These are phyloP conservation scores for Trichophyton equinum DNA, from an alignment of 2,329 filamentous ascomycete genomes.

Conservation along the genomic window DNA sequence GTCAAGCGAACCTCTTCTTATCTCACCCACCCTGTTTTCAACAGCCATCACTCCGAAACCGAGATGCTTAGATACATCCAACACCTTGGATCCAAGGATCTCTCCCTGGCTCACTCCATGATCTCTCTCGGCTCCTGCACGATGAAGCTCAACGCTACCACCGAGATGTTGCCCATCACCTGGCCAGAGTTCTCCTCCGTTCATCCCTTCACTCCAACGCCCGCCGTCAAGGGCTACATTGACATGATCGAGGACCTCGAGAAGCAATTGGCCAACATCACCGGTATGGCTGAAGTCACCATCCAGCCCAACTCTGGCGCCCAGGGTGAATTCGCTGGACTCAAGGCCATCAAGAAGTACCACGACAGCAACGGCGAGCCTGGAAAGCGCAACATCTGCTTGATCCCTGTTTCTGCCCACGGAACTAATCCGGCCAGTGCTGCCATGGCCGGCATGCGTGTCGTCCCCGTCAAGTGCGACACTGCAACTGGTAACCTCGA, in stretches of 20 bases:
- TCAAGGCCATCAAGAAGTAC: conserved; percentile 77
- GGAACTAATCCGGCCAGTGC: conserved; percentile 93
- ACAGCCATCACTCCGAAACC: conserved; percentile 87
- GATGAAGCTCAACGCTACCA: conserved; percentile 93
- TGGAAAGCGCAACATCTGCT: conserved; percentile 68
- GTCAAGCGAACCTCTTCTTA: conserved; percentile 63
- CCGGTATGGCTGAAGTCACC: conserved; percentile 78
- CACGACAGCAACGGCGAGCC: conserved; percentile 53
- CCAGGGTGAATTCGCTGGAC: conserved; percentile 85
- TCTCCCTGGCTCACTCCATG: conserved; percentile 93
- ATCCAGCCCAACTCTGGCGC: conserved; percentile 93
- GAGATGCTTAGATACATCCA: conserved; percentile 88
- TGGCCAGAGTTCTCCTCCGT: conserved; percentile 63
- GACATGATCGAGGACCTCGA: conserved; percentile 61
- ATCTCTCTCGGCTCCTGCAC: conserved; percentile 94
- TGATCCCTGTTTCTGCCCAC: conserved; percentile 90
- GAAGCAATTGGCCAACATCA: conserved; percentile 65
- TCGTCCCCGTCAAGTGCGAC: conserved; percentile 86
- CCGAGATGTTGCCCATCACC: conserved; percentile 80
- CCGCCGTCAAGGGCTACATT: conserved; percentile 55
- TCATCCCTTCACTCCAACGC: conserved; percentile 63
- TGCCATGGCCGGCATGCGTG: conserved; percentile 90
- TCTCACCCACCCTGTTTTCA: conserved; percentile 86
- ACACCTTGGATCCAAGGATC: conserved; percentile 83
- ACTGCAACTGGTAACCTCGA: conserved; percentile 78